phyloP scores from a whole-genome alignment of 345 rosid genomes.

The Psidium friedrichsthalianum region DNA sequence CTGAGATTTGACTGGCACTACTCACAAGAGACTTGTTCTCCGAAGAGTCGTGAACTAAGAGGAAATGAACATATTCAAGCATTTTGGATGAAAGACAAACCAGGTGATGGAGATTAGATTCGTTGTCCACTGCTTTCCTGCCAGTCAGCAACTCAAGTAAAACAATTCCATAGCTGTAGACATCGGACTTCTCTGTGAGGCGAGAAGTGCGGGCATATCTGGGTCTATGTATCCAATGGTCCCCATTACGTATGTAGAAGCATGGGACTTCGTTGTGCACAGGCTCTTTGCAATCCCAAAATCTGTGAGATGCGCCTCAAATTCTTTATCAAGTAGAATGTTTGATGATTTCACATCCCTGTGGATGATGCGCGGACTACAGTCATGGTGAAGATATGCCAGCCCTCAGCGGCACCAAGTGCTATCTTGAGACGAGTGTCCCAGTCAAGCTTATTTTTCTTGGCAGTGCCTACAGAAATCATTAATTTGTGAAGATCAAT shows the following conservation, averaged over 20 bases:
- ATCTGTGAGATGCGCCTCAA: constrained; percentile 91
- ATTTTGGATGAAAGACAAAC: constrained; percentile 25
- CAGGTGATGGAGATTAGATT: constrained; percentile 88
- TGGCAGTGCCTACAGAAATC: constrained; percentile 44
- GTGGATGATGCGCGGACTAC: constrained; percentile 90
- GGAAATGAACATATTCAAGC: not conserved
- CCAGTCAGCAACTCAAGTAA: constrained; percentile 86
- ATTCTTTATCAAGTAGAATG: constrained; percentile 78
- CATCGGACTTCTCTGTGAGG: constrained; percentile 88
- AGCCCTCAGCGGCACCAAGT: constrained; percentile 93
- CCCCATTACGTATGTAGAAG: constrained; percentile 85
- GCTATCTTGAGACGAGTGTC: constrained; percentile 70
- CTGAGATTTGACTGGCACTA: not conserved
- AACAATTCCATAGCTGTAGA: constrained; percentile 89
- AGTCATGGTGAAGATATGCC: constrained; percentile 88
- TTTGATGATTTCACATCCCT: constrained; percentile 91
- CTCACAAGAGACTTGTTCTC: not conserved
- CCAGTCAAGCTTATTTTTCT: constrained; percentile 86
- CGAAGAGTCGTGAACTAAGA: not conserved
- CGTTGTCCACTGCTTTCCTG: constrained; percentile 84
- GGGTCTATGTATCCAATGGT: constrained; percentile 98
- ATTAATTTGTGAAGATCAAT: not conserved
- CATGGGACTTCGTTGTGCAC: constrained; percentile 66
- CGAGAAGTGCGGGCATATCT: constrained; percentile 91
- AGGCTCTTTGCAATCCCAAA: constrained; percentile 91